Base-by-base conservation (phyloP, 2,329 filamentous ascomycete genomes). In the Fusarium secorum region DNA sequence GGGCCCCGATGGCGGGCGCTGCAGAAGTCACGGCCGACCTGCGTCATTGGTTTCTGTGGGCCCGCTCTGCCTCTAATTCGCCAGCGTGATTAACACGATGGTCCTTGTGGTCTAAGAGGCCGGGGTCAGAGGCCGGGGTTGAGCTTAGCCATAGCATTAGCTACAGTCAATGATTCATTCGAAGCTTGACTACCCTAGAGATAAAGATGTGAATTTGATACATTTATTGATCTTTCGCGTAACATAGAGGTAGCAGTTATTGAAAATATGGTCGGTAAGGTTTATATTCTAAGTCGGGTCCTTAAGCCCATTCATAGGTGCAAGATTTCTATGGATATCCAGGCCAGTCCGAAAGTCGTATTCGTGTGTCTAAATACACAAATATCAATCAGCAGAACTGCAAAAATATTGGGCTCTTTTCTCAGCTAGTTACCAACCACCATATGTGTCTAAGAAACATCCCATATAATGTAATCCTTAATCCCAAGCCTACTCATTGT, bases 41-140 rank as follows among this genome's bases (percentile, higher is more conserved):
- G 73, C 73, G 73, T 75, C 73, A 75, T 75, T 70, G 57, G 59
- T 58, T 64, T 62, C 41, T 44, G 35, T 30, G 51, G 36, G 55
- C 39, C 36, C 28, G 15, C 7, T 11, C 20, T 32, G 33, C 20
- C 22, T 66, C 58, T 68, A 49, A 75, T 75, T 74, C 57, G 73
- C 20, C 44, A 38, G 51, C 14, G 22, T 59, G 35, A 39, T 22
- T 52, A 30, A 51, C 42, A 70, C 46, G 45, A 57, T 60, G 59
- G 63, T 62, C 60, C 54, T 63, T 62, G 70, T 59, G 45, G 45
- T 55, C 33, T 17, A 38, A 39, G 30, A 58, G 32, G n/a, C 64
- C 20, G 64, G 65, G 49, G 57, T 64, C 22, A n/a, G 24, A 51
- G 18, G 22, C 55, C 44, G 52, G 70, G 70, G 70, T 70, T 36